Conservation (phyloP, 768 basidiomycete species). For the Leccinellum rugosiceps region DNA sequence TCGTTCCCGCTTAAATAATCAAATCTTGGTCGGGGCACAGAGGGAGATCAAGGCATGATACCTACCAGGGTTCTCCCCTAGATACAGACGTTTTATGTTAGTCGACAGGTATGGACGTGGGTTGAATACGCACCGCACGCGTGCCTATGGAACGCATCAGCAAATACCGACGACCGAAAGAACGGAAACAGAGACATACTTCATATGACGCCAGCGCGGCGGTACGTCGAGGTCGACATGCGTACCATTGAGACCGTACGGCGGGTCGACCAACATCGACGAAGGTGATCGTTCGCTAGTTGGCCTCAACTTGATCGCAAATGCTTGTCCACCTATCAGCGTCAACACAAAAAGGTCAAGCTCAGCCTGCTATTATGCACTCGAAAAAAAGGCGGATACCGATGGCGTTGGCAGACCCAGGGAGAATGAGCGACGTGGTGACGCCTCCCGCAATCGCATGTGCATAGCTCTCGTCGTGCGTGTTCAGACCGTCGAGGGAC, state of each 20-base stretch:
- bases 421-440: constrained; percentile 73
- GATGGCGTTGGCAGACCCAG: constrained; percentile 63
- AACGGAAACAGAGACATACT: constrained; percentile 36
- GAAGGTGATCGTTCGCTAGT: constrained; percentile 67
- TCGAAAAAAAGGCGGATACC: constrained; percentile 34
- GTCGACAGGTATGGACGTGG: background rate
- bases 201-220: constrained; percentile 72
- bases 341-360: background rate
- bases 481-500: constrained; percentile 71
- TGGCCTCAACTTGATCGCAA: constrained; percentile 71
- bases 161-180: background rate
- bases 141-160: constrained; percentile 40
- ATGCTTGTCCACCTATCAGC: constrained; percentile 66
- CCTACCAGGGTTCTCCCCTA: constrained; percentile 57
- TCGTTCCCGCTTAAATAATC: constrained; percentile 40
- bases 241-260: constrained; percentile 48
- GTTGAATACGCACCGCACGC: constrained; percentile 49
- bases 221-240: constrained; percentile 31
- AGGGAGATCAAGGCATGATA: background rate
- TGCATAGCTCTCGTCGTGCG: constrained; percentile 61
- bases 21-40: background rate
- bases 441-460: constrained; percentile 65
- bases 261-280: constrained; percentile 72
- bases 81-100: background rate
- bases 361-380: background rate